phyloP scores from a whole-genome alignment of 2,329 filamentous ascomycete genomes.

The Fusarium sp. region DNA sequence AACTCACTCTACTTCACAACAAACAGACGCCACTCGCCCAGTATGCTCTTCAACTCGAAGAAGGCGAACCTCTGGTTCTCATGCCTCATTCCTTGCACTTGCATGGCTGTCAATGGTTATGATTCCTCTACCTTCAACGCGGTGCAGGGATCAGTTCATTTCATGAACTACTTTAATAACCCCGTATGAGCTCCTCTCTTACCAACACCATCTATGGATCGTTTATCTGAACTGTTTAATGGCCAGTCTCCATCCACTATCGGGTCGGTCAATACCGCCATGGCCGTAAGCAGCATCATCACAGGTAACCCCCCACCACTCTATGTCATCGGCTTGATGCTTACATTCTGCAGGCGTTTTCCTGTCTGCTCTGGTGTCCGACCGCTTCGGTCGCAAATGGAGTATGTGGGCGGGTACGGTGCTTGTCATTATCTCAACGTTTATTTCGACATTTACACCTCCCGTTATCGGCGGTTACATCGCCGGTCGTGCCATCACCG shows the following conservation, averaged over 20 bases:
- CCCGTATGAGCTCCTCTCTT: not conserved
- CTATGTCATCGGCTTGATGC: not conserved
- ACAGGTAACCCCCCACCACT: not conserved
- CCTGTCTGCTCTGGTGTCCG: not conserved
- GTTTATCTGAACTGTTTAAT: not conserved
- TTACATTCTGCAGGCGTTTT: not conserved
- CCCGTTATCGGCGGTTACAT: slow-evolving; percentile 68
- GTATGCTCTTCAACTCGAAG: not conserved
- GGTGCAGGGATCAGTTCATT: not conserved
- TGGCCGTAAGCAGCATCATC: not conserved
- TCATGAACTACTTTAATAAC: slow-evolving; percentile 9
- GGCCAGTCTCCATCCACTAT: not conserved
- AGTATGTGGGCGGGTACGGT: not conserved
- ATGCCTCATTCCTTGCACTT: not conserved
- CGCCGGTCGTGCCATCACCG: slow-evolving; percentile 72
- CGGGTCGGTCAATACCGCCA: not conserved
- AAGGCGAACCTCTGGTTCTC: slow-evolving; percentile 10
- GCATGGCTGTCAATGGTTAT: slow-evolving; percentile 5
- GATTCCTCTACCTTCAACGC: slow-evolving; percentile 9
- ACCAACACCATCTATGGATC: not conserved
- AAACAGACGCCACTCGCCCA: not conserved
- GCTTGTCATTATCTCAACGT: not conserved
- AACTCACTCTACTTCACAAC: not conserved
- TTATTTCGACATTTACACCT: slow-evolving; percentile 1
- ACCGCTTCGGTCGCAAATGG: slow-evolving; percentile 3